Evolutionary conservation across 441 rosid species (phyloP).

Genomic region (Macaranga tanarius): DNA sequence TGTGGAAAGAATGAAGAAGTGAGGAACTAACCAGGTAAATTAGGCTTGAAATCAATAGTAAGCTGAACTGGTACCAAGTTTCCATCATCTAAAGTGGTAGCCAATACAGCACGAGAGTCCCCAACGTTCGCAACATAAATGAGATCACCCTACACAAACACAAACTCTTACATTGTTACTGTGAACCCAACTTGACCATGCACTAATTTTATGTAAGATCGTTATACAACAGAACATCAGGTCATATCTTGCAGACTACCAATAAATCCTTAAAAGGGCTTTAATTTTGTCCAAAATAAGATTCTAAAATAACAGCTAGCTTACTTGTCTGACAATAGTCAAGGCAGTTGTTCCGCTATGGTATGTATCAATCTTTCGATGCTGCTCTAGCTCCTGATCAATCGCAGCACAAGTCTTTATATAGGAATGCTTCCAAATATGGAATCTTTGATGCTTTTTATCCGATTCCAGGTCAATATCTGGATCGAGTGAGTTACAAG

Average conservation of each 20-base stretch:
- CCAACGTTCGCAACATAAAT: slow-evolving; percentile 77
- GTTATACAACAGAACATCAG: neutral
- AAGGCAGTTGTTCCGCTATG: slow-evolving; percentile 85
- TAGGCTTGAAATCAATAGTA: slow-evolving; percentile 84
- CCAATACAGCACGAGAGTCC: slow-evolving; percentile 90
- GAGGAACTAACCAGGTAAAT: slow-evolving; percentile 66
- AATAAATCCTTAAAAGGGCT: no score
- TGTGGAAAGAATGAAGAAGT: neutral
- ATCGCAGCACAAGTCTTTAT: slow-evolving; percentile 68
- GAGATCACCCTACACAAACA: slow-evolving; percentile 55
- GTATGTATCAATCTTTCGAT: slow-evolving; percentile 64
- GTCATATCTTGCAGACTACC: neutral
- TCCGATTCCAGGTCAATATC: slow-evolving; percentile 53
- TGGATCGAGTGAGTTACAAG: slow-evolving; percentile 45
- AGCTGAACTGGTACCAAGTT: slow-evolving; percentile 70
- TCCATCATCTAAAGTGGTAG: slow-evolving; percentile 76
- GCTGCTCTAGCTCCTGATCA: slow-evolving; percentile 67
- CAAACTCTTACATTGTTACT: slow-evolving; percentile 4
- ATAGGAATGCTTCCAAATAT: slow-evolving; percentile 77
- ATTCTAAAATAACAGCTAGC: neutral
- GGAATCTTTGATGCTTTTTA: slow-evolving; percentile 49
- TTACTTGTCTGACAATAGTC: slow-evolving; percentile 82
- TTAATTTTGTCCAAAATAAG: no score
- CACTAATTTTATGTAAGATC: neutral
- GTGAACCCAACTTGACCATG: neutral